Percentiles rank a stretch among this genome's conserved stretches.
Evolutionary conservation across 345 rosid species (phyloP).

Genomic region (Gossypium anomalum): DNA sequence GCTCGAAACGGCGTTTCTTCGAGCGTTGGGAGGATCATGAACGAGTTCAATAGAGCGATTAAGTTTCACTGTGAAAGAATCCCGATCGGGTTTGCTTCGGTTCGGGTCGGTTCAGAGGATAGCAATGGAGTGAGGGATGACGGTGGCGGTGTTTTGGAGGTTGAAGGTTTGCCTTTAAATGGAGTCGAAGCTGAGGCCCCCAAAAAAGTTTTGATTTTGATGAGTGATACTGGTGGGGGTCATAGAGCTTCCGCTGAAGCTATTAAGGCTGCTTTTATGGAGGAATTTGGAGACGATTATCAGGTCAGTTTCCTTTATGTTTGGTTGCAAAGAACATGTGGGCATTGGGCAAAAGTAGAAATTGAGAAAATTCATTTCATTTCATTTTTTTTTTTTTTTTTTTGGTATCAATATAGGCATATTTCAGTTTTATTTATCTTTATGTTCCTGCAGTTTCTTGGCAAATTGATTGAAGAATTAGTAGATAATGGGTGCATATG

Average conservation of each 20-base stretch:
- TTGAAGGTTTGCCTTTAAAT: slow-evolving; percentile 57
- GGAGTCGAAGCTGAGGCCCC: slow-evolving; percentile 45
- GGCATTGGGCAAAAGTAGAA: background rate
- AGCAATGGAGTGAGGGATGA: slow-evolving; percentile 45
- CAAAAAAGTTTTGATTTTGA: slow-evolving; percentile 85
- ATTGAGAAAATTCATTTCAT: background rate
- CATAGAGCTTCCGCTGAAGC: slow-evolving; percentile 99
- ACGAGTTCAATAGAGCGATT: slow-evolving; percentile 60
- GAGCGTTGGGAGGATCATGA: slow-evolving; percentile 40
- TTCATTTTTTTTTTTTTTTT: background rate
- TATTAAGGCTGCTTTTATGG: slow-evolving; percentile 73
- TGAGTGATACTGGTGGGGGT: slow-evolving; percentile 99
- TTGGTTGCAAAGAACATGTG: slow-evolving; percentile 11
- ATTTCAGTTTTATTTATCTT: slow-evolving; percentile 9
- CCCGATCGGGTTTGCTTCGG: slow-evolving; percentile 74
- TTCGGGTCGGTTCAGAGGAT: slow-evolving; percentile 48
- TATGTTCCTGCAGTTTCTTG: background rate
- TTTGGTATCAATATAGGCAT: background rate
- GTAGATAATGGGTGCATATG: slow-evolving; percentile 4
- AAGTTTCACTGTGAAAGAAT: slow-evolving; percentile 69
- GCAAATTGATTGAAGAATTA: slow-evolving; percentile 1
- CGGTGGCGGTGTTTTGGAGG: slow-evolving; percentile 48
- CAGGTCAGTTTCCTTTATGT: slow-evolving; percentile 50
- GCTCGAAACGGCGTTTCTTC: slow-evolving; percentile 37
- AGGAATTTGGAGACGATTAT: slow-evolving; percentile 82